Evolutionary conservation across 768 basidiomycete species (phyloP).

Genomic region (Auricularia sp.): DNA sequence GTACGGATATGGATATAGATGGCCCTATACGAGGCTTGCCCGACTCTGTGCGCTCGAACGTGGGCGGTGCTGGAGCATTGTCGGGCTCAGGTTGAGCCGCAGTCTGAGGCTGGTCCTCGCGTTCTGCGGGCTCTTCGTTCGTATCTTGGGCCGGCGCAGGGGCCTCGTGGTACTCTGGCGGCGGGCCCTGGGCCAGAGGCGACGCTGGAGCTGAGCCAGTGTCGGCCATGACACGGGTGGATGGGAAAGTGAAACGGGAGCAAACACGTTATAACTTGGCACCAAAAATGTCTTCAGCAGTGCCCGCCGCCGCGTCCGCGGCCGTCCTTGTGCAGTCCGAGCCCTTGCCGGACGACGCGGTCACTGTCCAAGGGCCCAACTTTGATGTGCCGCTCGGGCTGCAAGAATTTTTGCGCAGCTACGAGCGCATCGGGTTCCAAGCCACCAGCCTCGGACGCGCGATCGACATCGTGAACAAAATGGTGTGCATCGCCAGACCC

Average conservation of each 20-base stretch:
- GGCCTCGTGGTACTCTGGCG: no score
- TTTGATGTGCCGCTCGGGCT: conserved; percentile 64
- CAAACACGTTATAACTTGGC: background rate
- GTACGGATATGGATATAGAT: background rate
- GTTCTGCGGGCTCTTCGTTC: no score
- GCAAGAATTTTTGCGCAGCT: conserved; percentile 60
- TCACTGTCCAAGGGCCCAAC: conserved; percentile 79
- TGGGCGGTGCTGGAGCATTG: background rate
- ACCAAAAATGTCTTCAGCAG: background rate
- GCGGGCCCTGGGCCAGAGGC: no score
- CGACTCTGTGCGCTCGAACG: background rate
- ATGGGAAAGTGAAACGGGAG: background rate
- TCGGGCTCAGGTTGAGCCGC: background rate
- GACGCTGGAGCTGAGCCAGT: no score
- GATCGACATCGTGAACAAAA: conserved; percentile 83
- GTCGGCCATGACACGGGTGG: background rate
- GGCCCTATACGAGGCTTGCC: background rate
- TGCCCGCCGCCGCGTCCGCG: conserved; percentile 51
- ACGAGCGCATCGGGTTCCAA: conserved; percentile 92
- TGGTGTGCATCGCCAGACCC: conserved; percentile 45
- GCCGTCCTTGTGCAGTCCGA: conserved; percentile 74
- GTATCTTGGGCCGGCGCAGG: no score
- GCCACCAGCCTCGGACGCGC: conserved; percentile 88
- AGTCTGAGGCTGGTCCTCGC: background rate
- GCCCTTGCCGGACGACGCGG: conserved; percentile 51